A percentile compares a stretch with the other conserved stretches of the same genome.
Conservation (phyloP, 805 yeast species). For the Soucietia sequanensis region DNA sequence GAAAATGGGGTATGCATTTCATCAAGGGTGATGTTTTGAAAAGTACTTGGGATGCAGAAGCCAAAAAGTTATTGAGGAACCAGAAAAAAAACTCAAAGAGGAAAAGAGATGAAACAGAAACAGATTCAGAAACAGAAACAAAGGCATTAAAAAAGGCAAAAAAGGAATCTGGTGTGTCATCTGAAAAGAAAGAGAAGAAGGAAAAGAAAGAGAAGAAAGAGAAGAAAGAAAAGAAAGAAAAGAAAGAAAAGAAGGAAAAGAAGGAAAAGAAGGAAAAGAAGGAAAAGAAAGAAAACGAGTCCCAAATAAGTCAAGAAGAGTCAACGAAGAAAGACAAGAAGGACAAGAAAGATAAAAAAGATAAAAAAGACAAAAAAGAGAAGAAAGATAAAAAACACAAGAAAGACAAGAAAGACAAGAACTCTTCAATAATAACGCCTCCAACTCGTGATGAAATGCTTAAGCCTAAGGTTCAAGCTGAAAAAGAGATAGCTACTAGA, state of each 20-base stretch:
- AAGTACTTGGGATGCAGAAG: slow-evolving; percentile 79
- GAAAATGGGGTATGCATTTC: slow-evolving; percentile 86
- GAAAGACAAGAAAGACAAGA: slow-evolving; percentile 24
- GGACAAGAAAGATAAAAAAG: slow-evolving; percentile 18
- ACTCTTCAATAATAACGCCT: slow-evolving; percentile 23
- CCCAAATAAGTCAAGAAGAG: slow-evolving; percentile 24
- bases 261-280: slow-evolving; percentile 22
- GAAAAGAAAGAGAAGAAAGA: slow-evolving; percentile 15
- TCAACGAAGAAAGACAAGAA: slow-evolving; percentile 21
- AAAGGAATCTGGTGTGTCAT: slow-evolving; percentile 5
- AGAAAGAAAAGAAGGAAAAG: slow-evolving; percentile 19
- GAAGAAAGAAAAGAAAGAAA: slow-evolving; percentile 23
- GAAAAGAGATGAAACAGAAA: slow-evolving; percentile 26
- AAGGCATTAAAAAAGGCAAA: slow-evolving; percentile 15
- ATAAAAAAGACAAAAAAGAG: slow-evolving; percentile 11
- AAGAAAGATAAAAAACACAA: slow-evolving; percentile 30
- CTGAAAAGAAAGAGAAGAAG: slow-evolving; percentile 16
- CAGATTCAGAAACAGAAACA: slow-evolving; percentile 17
- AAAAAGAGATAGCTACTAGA: slow-evolving; percentile 29
- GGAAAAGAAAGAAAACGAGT: slow-evolving; percentile 24
- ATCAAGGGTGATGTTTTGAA: slow-evolving; percentile 79
- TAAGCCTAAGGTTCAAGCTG: slow-evolving; percentile 14
- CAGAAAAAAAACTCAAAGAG: slow-evolving; percentile 5
- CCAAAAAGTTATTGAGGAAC: slow-evolving; percentile 19
- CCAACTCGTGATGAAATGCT: slow-evolving; percentile 23